phyloP scores from a whole-genome alignment of 768 basidiomycete species.

The Suillus spraguei region DNA sequence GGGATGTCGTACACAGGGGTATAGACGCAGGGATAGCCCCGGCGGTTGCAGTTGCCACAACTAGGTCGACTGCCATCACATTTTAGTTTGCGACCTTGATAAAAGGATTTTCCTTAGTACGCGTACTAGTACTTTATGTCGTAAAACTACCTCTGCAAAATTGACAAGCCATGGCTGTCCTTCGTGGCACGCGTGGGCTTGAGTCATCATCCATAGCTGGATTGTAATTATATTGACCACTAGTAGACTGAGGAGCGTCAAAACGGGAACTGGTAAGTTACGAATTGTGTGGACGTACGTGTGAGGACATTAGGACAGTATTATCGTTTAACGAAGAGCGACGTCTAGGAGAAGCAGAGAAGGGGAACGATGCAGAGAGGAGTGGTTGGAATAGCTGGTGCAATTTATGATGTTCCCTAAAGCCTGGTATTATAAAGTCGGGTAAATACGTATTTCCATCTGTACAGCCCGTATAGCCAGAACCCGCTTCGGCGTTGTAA shows the following conservation, averaged over 20 bases:
- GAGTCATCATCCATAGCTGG: constrained; percentile 22
- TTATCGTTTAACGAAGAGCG: constrained; percentile 8
- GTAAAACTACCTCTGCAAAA: constrained; percentile 64
- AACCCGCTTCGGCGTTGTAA: constrained; percentile 30
- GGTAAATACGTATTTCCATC: constrained; percentile 36
- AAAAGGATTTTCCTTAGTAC: constrained; percentile 3
- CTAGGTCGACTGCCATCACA: constrained; percentile 67
- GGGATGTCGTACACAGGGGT: constrained; percentile 59
- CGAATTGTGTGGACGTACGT: constrained; percentile 18
- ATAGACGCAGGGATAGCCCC: constrained; percentile 61
- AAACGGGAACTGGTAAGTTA: neutral
- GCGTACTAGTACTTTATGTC: neutral
- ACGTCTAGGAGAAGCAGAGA: constrained; percentile 8
- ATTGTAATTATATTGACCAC: constrained; percentile 18
- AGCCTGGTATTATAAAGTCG: constrained; percentile 28
- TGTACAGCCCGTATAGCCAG: constrained; percentile 34
- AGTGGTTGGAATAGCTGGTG: constrained; percentile 15
- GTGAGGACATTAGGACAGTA: constrained; percentile 26
- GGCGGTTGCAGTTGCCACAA: constrained; percentile 66
- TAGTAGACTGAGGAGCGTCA: constrained; percentile 9
- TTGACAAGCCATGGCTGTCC: constrained; percentile 73
- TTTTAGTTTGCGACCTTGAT: constrained; percentile 67
- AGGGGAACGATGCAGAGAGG: constrained; percentile 18
- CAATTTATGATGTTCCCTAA: constrained; percentile 33
- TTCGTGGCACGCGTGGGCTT: constrained; percentile 35